Conservation (phyloP, 2,329 filamentous ascomycete species). For the Juglanconis oblonga region DNA sequence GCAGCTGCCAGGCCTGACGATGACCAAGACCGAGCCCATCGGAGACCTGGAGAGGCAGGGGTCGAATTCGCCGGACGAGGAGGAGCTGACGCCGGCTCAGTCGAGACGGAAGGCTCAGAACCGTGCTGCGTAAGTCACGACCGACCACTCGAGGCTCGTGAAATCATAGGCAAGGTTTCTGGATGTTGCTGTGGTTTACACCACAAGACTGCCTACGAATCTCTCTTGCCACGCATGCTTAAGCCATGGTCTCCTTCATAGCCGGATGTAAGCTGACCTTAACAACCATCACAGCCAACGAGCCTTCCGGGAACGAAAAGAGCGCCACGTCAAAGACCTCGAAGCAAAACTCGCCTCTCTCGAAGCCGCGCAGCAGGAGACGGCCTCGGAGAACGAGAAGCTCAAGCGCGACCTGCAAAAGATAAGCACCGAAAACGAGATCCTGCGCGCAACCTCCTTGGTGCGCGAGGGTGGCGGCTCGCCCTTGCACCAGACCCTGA, state of each 20-base stretch:
- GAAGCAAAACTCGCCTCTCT: constrained; percentile 79
- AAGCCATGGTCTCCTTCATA: neutral
- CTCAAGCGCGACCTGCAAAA: constrained; percentile 81
- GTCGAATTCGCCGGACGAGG: constrained; percentile 55
- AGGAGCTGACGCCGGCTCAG: constrained; percentile 54
- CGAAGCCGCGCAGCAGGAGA: constrained; percentile 68
- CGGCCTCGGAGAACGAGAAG: constrained; percentile 81
- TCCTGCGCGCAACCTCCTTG: constrained; percentile 74
- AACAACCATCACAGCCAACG: constrained; percentile 65
- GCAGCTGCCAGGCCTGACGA: constrained; percentile 27
- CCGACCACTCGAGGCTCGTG: neutral
- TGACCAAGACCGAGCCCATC: constrained; percentile 39
- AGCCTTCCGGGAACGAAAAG: constrained; percentile 93
- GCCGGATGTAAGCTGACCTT: constrained; percentile 1
- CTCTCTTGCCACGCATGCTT: too few relatives aligned
- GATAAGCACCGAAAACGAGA: constrained; percentile 87
- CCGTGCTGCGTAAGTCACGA: constrained; percentile 53
- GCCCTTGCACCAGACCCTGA: constrained; percentile 41
- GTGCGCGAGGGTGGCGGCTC: constrained; percentile 34
- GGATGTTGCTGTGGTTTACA: neutral
- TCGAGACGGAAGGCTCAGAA: constrained; percentile 60
- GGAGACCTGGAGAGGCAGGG: constrained; percentile 31
- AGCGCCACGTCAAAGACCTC: constrained; percentile 85
- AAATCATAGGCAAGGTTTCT: neutral
- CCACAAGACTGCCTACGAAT: too few relatives aligned